Evolutionary conservation across 345 rosid genomes (phyloP).

Genomic region (Erodium maritimum): DNA sequence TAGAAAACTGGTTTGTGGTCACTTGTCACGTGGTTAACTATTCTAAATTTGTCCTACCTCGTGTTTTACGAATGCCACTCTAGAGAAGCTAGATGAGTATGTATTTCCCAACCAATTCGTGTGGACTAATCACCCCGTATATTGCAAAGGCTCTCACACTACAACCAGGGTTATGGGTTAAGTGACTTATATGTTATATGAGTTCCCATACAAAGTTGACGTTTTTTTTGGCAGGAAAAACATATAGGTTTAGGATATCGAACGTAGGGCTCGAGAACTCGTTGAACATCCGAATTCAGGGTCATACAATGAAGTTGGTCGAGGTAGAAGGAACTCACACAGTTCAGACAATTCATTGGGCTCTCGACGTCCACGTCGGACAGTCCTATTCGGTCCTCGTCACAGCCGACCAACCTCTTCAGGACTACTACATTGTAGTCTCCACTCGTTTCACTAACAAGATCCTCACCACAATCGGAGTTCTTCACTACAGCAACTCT

Average conservation of each 20-base stretch:
- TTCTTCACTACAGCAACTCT: constrained; percentile 64
- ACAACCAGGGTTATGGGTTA: no score
- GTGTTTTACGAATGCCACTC: no score
- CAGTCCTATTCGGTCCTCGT: constrained; percentile 83
- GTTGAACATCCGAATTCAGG: constrained; percentile 55
- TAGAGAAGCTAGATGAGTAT: no score
- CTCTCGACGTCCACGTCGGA: constrained; percentile 73
- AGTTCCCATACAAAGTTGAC: no score
- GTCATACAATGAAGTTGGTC: constrained; percentile 65
- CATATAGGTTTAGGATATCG: constrained; percentile 74
- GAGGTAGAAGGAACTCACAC: constrained; percentile 96
- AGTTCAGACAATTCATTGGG: constrained; percentile 43
- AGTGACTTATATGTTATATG: no score
- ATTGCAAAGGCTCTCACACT: no score
- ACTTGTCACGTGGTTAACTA: no score
- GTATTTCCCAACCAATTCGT: no score
- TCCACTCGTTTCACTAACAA: constrained; percentile 45
- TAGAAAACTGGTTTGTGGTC: no score
- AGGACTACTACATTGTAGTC: constrained; percentile 48
- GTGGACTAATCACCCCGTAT: no score
- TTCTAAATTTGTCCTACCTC: no score
- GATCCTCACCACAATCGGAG: constrained; percentile 30
- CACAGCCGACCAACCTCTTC: constrained; percentile 59
- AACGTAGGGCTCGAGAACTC: constrained; percentile 73
- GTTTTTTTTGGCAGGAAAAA: constrained; percentile 36